Evolutionary conservation across 2,329 filamentous ascomycete species (phyloP), one percentile per base, ranked within the genome.

Genomic region (Blumeriella jaapii): DNA sequence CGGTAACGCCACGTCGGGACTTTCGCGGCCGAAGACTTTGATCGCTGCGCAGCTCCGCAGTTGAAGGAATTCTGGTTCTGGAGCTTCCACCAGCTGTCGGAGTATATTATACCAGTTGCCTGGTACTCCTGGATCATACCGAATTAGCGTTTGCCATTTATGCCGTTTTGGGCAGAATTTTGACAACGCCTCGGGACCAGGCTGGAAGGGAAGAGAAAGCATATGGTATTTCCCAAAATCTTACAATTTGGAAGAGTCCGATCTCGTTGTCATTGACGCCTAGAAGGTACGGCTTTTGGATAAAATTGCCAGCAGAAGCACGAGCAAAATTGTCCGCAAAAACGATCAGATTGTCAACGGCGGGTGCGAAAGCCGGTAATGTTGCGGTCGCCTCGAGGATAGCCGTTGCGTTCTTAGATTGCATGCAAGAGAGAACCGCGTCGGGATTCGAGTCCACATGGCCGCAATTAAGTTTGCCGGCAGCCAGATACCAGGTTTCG

Each of bases 201-300:
- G n/a, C n/a, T n/a, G n/a, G n/a, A n/a, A n/a, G n/a, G n/a, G n/a
- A n/a, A n/a, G n/a, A n/a, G n/a, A n/a, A n/a, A n/a, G n/a, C n/a
- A n/a, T n/a, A n/a, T n/a, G n/a, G n/a, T n/a, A n/a, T n/a, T n/a
- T n/a, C n/a, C n/a, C n/a, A n/a, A n/a, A n/a, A n/a, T n/a, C n/a
- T n/a, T n/a, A n/a, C n/a, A 24, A 28, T 23, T 15, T 23, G 15
- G 23, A 32, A 38, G 24, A 38, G 35, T 6, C 29, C 29, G 16
- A 8, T 12, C 44, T 70, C 67, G 43, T 70, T 65, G 3, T 59
- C 63, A 42, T 69, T 70, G 31, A 64, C 59, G 3, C 67, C 67
- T 0, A 58, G 61, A 1, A 71, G 49, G 13, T 67, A 52, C 0
- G 66, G 66, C 0, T 68, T 55, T 2, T 57, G 51, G 25, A 61